phyloP scores from a whole-genome alignment of 2,329 filamentous ascomycete genomes.

The Rachicladosporium sp. region DNA sequence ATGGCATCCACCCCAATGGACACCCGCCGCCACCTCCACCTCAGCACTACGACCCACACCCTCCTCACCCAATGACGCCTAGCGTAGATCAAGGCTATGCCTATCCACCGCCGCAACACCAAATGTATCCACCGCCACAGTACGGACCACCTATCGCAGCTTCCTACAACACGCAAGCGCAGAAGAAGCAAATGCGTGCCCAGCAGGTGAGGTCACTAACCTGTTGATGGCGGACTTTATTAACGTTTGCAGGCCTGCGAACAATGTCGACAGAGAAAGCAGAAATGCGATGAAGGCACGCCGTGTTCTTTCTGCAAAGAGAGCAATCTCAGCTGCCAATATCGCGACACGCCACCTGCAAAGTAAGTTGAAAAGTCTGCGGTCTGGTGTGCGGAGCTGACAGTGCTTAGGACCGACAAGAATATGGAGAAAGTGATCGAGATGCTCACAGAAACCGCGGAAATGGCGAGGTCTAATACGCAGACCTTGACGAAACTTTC shows the following conservation, averaged over 20 bases:
- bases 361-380: constrained; percentile 31
- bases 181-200: constrained; percentile 25
- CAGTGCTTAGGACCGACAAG: constrained; percentile 24
- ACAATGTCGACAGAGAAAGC: constrained; percentile 74
- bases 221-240: too few species aligned
- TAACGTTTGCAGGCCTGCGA: constrained; percentile 61
- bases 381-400: too few species aligned
- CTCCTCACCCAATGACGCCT: constrained; percentile 16
- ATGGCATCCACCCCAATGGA: constrained; percentile 13
- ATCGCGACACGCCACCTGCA: constrained; percentile 80
- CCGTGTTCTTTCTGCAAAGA: constrained; percentile 80
- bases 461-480: too few species aligned
- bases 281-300: constrained; percentile 79
- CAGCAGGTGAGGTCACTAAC: too few species aligned
- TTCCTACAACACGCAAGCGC: constrained; percentile 15
- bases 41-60: constrained; percentile 16
- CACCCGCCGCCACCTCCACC: constrained; percentile 9
- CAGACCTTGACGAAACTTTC: too few species aligned
- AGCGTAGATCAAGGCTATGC: constrained; percentile 18
- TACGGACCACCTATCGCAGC: constrained; percentile 16
- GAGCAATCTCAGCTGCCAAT: constrained; percentile 71
- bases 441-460: too few species aligned
- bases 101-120: constrained; percentile 14
- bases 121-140: constrained; percentile 14
- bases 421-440: constrained; percentile 37